Base-by-base conservation (phyloP, 1,284 basidiomycete genomes). In the Mrakiaceae sp. region DNA sequence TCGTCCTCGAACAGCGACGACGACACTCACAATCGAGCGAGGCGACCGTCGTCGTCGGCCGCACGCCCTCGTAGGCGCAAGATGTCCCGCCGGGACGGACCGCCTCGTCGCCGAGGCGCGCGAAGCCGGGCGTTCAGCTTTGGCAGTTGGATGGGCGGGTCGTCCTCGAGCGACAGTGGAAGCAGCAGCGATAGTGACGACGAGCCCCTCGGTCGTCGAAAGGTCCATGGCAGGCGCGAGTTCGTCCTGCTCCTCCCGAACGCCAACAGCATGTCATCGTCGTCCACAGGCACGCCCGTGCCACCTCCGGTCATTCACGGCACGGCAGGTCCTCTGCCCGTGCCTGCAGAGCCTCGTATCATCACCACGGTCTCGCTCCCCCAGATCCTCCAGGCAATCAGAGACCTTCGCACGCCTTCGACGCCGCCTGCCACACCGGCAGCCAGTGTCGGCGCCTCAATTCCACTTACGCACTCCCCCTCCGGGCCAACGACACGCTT, bases 311-410 rank as follows among this genome's bases (percentile, higher is more conserved):
- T 51, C 27, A 51, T 51, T 51, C 11, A 11, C 11, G 49, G 49
- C 49, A 51, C n/a, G 11, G 11, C 49, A 2, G 49, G 49, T 27
- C 27, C 27, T 27, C 27, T 27, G 27, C 27, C 27, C 27, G 27
- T 27, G 27, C 27, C 27, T 27, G 27, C 27, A 27, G 27, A 27
- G 27, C 27, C 27, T 27, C 27, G 80, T 40, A 74, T 83, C 14
- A 74, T 82, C 50, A 78, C 76, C n/a, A 84, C 87, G 0, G 78
- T 80, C 1, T 84, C 83, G 3, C 75, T 88, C 27, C 77, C 82
- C 3, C 72, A 79, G 5, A 78, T 87, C 47, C 75, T 87, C 39
- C 74, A 77, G 46, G 79, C 81, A 48, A 78, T 90, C 46, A 83
- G 83, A 48, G 71, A 74, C 0, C 77, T 82, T 0, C 73, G 86